phyloP scores from a whole-genome alignment of 768 basidiomycete species.

The Pisolithus microcarpus region DNA sequence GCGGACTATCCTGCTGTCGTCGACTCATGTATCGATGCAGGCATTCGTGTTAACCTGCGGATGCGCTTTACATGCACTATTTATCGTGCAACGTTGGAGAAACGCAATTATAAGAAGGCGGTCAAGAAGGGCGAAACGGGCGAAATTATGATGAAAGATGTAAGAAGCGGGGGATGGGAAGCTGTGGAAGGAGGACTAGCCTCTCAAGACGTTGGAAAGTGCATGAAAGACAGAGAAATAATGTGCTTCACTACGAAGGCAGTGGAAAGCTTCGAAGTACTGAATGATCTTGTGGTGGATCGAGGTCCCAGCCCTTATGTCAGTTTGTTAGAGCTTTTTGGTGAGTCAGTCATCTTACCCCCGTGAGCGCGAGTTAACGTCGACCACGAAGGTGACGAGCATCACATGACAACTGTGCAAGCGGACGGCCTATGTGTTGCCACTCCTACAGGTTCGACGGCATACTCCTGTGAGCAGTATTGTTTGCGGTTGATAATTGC shows the following conservation, averaged over 20 bases:
- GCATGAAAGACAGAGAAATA: slow-evolving; percentile 86
- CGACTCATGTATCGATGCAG: slow-evolving; percentile 82
- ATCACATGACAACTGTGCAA: slow-evolving; percentile 99
- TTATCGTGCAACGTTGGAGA: slow-evolving; percentile 81
- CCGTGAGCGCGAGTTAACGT: slow-evolving; percentile 2
- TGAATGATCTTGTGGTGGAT: slow-evolving; percentile 97
- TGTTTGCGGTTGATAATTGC: slow-evolving; percentile 4
- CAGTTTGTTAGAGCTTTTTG: slow-evolving; percentile 90
- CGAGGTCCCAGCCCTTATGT: slow-evolving; percentile 98
- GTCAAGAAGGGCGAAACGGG: slow-evolving; percentile 92
- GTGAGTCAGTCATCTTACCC: slow-evolving; percentile 39
- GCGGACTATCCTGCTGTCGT: slow-evolving; percentile 77
- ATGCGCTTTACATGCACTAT: slow-evolving; percentile 99
- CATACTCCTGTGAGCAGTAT: slow-evolving; percentile 78
- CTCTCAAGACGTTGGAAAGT: slow-evolving; percentile 38
- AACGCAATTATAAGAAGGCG: slow-evolving; percentile 64
- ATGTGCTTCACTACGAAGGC: slow-evolving; percentile 96
- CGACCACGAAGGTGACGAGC: slow-evolving; percentile 75
- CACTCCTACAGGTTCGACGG: slow-evolving; percentile 97
- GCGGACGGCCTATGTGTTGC: slow-evolving; percentile 93
- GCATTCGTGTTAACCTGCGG: slow-evolving; percentile 93
- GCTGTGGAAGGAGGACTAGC: slow-evolving; percentile 72
- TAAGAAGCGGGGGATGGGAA: slow-evolving; percentile 92
- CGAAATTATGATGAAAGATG: slow-evolving; percentile 93
- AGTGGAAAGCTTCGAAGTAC: slow-evolving; percentile 89